Base-by-base conservation (phyloP, 1,139 yeast species). In the Debaryomycetaceae sp. region DNA sequence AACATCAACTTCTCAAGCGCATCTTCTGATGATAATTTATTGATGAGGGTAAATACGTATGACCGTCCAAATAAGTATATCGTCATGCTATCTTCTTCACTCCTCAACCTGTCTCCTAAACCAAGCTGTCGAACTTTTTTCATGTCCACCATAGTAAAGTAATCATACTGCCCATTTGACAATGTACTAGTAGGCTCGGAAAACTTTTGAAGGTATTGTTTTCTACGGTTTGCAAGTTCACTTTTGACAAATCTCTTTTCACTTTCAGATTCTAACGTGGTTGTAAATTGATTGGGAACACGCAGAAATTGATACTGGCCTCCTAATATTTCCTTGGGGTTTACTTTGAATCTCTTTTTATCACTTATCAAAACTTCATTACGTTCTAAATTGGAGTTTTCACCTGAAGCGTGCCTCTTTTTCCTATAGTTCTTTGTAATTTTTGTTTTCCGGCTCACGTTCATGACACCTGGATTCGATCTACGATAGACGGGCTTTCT, bases 261-360 rank as follows among this genome's bases (percentile, higher is more conserved):
- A 40, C 69, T 67, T 41, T 69, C 75, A 0, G 63, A 72, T 49
- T 72, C 78, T 40, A 65, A 53, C 0, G 51, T 63, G 0, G 65
- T 60, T 1, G 76, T 70, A 22, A 57, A 53, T 18, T 52, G 49
- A n/a, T 43, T 41, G 0, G 75, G 74, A 11, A 51, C 47, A 39
- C 73, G 55, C 48, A 52, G 60, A 42, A 57, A 65, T 8, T 50
- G 44, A 36, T 56, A 59, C 18, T 49, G 46, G 33, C 45, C 37
- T 15, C 35, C 46, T 29, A 48, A 41, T 4, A 46, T 14, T 6
- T 52, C 53, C 31, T 42, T 46, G 18, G 41, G 16, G 33, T 36
- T 33, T 32, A 17, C 22, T 22, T 19, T 9, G 13, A 41, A 28
- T n/a, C 19, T 30, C 19, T 13, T 22, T 6, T n/a, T 7, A 22